Conservation (phyloP, 441 rosid genomes). For the Syzygium malaccense region DNA sequence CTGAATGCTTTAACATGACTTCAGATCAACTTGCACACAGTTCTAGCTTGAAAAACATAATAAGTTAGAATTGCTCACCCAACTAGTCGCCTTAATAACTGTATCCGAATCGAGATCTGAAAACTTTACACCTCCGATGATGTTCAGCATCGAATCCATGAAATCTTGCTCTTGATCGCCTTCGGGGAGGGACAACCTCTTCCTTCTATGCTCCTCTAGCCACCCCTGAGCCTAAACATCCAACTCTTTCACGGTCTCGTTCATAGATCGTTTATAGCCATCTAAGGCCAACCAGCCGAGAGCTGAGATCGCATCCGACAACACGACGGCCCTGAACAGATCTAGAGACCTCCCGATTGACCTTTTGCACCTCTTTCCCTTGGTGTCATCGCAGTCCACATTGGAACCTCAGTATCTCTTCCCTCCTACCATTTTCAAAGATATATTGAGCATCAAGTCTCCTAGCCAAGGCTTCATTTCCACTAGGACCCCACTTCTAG, state of each 20-base stretch:
- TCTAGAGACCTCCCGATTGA: conserved; percentile 4
- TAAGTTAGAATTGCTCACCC: conserved; percentile 2
- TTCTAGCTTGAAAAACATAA: neutral
- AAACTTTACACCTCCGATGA: conserved; percentile 4
- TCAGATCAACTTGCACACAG: neutral
- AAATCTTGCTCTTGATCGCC: conserved; percentile 13
- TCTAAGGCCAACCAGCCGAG: conserved; percentile 32
- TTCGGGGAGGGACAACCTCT: neutral
- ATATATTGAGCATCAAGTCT: neutral
- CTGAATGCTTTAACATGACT: neutral
- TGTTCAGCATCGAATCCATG: conserved; percentile 29
- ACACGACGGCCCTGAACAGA: conserved; percentile 14
- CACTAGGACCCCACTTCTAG: too few relatives aligned
- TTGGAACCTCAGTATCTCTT: neutral
- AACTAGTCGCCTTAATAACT: conserved; percentile 20
- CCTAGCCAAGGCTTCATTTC: neutral
- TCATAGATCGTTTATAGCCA: conserved; percentile 24
- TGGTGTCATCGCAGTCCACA: neutral
- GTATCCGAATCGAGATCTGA: conserved; percentile 16
- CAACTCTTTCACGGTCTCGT: conserved; percentile 12
- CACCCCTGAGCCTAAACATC: conserved; percentile 14
- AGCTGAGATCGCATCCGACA: conserved; percentile 24
- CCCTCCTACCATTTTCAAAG: neutral
- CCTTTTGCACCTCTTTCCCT: neutral
- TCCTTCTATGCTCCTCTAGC: conserved; percentile 32